phyloP scores from a whole-genome alignment of 1,284 basidiomycete species.

The Ustilago cynodontis region DNA sequence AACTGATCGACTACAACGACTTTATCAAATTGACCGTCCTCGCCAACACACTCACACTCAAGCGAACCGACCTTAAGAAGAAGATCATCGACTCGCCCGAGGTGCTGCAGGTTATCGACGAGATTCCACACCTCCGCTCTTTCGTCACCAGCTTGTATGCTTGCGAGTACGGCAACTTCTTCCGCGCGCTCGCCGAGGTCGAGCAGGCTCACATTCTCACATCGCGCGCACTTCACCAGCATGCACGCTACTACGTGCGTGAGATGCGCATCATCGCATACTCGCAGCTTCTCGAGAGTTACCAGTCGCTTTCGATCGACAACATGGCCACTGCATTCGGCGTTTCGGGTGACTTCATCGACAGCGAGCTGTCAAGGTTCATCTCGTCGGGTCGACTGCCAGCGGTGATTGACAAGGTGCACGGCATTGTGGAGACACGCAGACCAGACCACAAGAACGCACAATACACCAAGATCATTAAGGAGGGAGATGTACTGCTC shows the following conservation, averaged over 20 bases:
- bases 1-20: constrained; percentile 89
- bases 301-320: constrained; percentile 88
- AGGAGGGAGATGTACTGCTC: constrained; percentile 87
- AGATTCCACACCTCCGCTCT: constrained; percentile 72
- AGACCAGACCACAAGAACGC: constrained; percentile 84
- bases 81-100: constrained; percentile 77
- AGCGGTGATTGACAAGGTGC: constrained; percentile 89
- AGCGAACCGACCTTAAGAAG: constrained; percentile 89
- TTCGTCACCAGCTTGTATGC: constrained; percentile 80
- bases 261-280: constrained; percentile 98
- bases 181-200: constrained; percentile 84
- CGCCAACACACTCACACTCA: constrained; percentile 81
- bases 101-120: constrained; percentile 71
- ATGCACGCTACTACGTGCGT: constrained; percentile 89
- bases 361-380: constrained; percentile 87
- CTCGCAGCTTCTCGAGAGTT: constrained; percentile 89
- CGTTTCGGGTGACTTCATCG: constrained; percentile 87
- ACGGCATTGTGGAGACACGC: constrained; percentile 94
- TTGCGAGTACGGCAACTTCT: constrained; percentile 94
- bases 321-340: constrained; percentile 90
- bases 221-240: constrained; percentile 85
- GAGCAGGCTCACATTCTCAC: constrained; percentile 88
- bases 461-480: constrained; percentile 89
- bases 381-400: constrained; percentile 90
- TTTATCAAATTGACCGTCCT: constrained; percentile 90